These are phyloP conservation scores for Candida golubevii DNA, from an alignment of 805 yeast species.

Conservation along the genomic window DNA sequence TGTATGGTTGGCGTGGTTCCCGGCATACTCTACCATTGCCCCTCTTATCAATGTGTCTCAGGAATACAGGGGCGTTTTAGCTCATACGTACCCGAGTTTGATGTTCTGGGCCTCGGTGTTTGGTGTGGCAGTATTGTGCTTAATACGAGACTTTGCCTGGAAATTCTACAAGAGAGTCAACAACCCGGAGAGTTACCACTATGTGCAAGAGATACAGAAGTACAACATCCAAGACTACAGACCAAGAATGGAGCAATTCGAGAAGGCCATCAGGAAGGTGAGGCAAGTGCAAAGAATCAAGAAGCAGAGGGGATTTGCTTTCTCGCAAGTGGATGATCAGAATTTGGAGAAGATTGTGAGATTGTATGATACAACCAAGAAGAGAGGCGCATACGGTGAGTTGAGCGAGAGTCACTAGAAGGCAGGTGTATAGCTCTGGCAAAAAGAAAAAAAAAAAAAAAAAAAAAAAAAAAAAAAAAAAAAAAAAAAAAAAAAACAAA, in stretches of 20 bases:
- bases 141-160: constrained; percentile 88
- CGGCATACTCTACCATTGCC: constrained; percentile 79
- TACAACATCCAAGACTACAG: constrained; percentile 88
- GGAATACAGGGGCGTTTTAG: constrained; percentile 78
- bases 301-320: constrained; percentile 97
- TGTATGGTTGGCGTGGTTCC: constrained; percentile 83
- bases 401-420: constrained; percentile 24
- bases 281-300: constrained; percentile 98
- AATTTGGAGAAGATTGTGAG: constrained; percentile 89
- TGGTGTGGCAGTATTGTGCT: constrained; percentile 71
- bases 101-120: constrained; percentile 81
- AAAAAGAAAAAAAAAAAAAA: not conserved
- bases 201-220: constrained; percentile 95
- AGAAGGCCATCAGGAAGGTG: constrained; percentile 92
- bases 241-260: constrained; percentile 96
- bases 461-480: not conserved
- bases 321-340: constrained; percentile 86
- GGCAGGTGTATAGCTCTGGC: no score
- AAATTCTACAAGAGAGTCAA: constrained; percentile 91
- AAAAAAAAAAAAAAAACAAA: no score
- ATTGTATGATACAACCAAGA: constrained; percentile 90
- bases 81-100: constrained; percentile 69
- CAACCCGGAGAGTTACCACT: constrained; percentile 87
- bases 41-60: constrained; percentile 77
- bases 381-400: constrained; percentile 69